These are phyloP conservation scores for Cutaneotrichosporon mucoides DNA, from an alignment of 1,284 basidiomycete species.

Conservation along the genomic window DNA sequence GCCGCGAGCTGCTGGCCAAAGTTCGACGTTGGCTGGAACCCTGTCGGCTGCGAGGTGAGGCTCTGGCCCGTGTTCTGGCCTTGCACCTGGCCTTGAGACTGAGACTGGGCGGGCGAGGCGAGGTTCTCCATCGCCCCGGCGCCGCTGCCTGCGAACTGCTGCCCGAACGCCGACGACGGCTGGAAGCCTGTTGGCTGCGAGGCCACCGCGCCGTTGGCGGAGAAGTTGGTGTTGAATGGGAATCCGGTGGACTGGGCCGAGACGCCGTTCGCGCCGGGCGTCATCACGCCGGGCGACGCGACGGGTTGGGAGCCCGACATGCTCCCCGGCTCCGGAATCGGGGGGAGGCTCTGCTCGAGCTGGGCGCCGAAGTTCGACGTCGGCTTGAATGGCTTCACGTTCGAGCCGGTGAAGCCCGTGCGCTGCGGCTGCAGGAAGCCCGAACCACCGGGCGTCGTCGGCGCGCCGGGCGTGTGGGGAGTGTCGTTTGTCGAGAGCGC, in stretches of 20 bases:
- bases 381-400: constrained; percentile 83
- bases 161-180: constrained; percentile 79
- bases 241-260: constrained; percentile 23
- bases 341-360: constrained; percentile 70
- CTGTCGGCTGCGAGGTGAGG: constrained; percentile 28
- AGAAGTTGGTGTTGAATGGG: constrained; percentile 11
- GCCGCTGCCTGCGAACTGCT: constrained; percentile 57
- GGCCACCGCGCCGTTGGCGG: not conserved
- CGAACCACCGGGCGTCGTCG: constrained; percentile 6
- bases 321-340: constrained; percentile 42
- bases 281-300: not conserved
- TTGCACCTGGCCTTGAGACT: too few species aligned
- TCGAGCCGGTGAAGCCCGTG: constrained; percentile 69
- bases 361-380: constrained; percentile 80
- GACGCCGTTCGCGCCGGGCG: constrained; percentile 9
- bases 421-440: constrained; percentile 61
- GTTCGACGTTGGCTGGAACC: constrained; percentile 78
- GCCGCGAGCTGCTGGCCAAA: constrained; percentile 74
- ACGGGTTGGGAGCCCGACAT: not conserved
- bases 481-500: constrained; percentile 9
- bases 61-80: not conserved
- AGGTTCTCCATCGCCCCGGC: too few species aligned
- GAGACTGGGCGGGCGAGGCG: too few species aligned
- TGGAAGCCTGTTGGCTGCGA: constrained; percentile 58
- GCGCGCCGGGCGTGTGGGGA: not conserved